These are phyloP conservation scores for Hippophae gyantsensis DNA, from an alignment of 306 rosid species.

Conservation along the genomic window DNA sequence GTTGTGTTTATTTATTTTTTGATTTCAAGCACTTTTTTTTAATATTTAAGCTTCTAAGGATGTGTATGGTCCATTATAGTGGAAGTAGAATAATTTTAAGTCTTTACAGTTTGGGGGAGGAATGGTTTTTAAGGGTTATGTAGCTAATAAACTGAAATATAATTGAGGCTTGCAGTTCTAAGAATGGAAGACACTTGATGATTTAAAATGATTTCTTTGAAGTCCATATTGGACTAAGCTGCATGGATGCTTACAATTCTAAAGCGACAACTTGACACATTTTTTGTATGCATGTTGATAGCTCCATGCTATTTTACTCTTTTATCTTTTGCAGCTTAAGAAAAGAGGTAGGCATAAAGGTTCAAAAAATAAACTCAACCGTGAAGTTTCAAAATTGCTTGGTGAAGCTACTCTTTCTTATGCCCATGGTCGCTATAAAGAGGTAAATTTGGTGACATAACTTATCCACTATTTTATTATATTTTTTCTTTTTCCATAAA, in stretches of 20 bases:
- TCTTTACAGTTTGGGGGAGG: not conserved
- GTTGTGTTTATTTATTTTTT: too few species aligned
- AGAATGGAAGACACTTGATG: not conserved
- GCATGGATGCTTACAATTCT: not conserved
- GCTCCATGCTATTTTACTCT: not conserved
- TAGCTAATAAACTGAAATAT: not conserved
- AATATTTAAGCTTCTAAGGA: not conserved
- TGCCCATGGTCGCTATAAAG: conserved; percentile 45
- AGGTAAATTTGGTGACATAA: conserved; percentile 26
- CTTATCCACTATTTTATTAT: not conserved
- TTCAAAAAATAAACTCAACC: conserved; percentile 57
- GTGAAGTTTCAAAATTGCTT: conserved; percentile 43
- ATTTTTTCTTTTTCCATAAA: not conserved
- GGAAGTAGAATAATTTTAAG: not conserved
- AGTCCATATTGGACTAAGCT: too few species aligned
- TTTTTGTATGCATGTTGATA: not conserved
- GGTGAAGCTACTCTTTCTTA: conserved; percentile 71
- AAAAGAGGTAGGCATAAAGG: conserved; percentile 83
- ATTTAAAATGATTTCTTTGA: too few species aligned
- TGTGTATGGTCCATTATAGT: not conserved
- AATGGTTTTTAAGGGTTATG: not conserved
- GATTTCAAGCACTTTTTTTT: not conserved
- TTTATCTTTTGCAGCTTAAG: conserved; percentile 37
- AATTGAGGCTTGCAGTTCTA: not conserved
- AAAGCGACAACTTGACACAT: too few species aligned